phyloP scores from a whole-genome alignment of 2,329 filamentous ascomycete species.

The Chrysoporthe austroafricana region DNA sequence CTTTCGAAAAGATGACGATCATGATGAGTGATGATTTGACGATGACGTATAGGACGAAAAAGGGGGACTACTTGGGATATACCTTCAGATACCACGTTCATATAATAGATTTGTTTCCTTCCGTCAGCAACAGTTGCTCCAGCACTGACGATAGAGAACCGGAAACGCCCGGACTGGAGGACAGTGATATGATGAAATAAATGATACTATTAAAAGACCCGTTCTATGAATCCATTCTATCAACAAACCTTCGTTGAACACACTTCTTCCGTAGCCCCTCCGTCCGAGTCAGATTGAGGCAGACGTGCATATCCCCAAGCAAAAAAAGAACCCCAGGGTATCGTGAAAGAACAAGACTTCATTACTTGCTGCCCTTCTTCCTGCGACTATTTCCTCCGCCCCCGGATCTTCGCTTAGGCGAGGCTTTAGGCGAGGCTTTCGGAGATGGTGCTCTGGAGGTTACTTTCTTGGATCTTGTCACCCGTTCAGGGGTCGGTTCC shows the following conservation, averaged over 20 bases:
- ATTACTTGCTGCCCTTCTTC: constrained; percentile 27
- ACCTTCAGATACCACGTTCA: constrained; percentile 25
- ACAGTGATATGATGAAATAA: background rate
- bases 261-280: background rate
- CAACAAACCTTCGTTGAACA: constrained; percentile 5
- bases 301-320: background rate
- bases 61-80: background rate
- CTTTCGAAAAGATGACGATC: background rate
- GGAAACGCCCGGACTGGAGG: background rate
- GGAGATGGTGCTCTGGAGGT: constrained; percentile 40
- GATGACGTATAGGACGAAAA: constrained; percentile 2
- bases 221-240: constrained; percentile 16
- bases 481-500: constrained; percentile 30
- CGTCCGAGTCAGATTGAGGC: background rate
- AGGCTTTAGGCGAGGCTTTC: constrained; percentile 24
- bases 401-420: constrained; percentile 45
- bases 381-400: constrained; percentile 37
- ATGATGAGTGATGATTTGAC: constrained; percentile 19
- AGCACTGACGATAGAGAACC: background rate
- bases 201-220: constrained; percentile 15
- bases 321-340: constrained; percentile 12
- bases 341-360: constrained; percentile 9
- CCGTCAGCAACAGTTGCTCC: background rate
- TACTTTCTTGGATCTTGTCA: constrained; percentile 40
- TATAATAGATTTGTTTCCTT: constrained; percentile 12